phyloP scores from a whole-genome alignment of 352 stramenopile species.

The Pythium sukuiense region DNA sequence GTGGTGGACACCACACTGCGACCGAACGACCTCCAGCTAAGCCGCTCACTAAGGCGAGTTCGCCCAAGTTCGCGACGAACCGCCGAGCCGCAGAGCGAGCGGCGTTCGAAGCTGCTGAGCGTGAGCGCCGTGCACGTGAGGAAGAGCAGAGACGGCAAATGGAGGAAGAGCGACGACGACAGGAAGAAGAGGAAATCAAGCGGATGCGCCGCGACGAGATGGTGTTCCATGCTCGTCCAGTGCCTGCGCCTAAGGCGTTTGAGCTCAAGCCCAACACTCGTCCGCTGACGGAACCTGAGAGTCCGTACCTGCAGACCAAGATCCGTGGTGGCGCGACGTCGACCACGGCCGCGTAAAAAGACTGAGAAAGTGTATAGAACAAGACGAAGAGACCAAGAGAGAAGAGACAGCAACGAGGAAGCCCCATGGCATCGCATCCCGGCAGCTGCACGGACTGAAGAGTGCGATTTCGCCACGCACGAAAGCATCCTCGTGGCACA shows the following conservation, averaged over 20 bases:
- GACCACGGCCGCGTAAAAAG: slow-evolving; percentile 22
- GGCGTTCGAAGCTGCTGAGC: slow-evolving; percentile 67
- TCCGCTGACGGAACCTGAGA: slow-evolving; percentile 59
- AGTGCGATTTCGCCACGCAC: not conserved
- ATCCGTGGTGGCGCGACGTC: slow-evolving; percentile 16
- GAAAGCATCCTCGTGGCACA: not conserved
- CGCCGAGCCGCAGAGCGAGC: slow-evolving; percentile 61
- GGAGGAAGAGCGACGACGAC: slow-evolving; percentile 49
- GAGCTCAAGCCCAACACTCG: slow-evolving; percentile 45
- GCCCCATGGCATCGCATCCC: not conserved
- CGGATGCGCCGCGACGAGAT: slow-evolving; percentile 68
- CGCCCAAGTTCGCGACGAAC: slow-evolving; percentile 62
- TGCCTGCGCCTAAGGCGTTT: slow-evolving; percentile 48
- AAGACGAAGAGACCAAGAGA: not conserved
- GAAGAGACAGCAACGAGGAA: not conserved
- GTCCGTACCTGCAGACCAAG: slow-evolving; percentile 34
- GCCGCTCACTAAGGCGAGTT: slow-evolving; percentile 21
- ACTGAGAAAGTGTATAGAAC: not conserved
- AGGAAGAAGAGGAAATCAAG: slow-evolving; percentile 71
- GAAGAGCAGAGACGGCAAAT: slow-evolving; percentile 57
- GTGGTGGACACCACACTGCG: not conserved
- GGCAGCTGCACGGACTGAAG: not conserved
- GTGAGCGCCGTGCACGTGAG: slow-evolving; percentile 60
- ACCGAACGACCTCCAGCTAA: slow-evolving; percentile 9
- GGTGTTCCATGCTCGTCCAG: slow-evolving; percentile 69